phyloP scores from a whole-genome alignment of 371 early-diverging fungal genomes.

The Cokeromyces recurvatus region DNA sequence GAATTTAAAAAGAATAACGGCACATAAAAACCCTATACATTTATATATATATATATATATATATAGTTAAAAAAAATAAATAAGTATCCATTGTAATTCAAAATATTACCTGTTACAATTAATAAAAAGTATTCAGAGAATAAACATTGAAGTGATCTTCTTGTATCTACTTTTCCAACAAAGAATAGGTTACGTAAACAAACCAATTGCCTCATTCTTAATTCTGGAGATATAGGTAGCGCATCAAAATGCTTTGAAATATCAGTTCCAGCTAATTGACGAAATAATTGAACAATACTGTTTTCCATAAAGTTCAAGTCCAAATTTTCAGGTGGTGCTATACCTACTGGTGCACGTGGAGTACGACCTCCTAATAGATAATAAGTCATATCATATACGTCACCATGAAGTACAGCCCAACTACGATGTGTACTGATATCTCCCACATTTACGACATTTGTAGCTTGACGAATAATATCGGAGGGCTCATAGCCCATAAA shows the following conservation, averaged over 20 bases:
- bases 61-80: not conserved
- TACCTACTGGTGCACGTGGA: conserved; percentile 38
- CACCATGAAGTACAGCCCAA: conserved; percentile 43
- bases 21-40: conserved; percentile 57
- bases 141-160: conserved; percentile 71
- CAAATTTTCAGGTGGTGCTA: conserved; percentile 46
- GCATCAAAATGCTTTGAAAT: conserved; percentile 63
- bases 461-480: conserved; percentile 24
- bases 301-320: conserved; percentile 51
- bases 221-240: conserved; percentile 28
- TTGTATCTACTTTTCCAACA: conserved; percentile 81
- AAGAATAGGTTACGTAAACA: conserved; percentile 83
- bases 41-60: not conserved
- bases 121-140: conserved; percentile 84
- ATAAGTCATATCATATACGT: conserved; percentile 41
- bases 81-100: not conserved
- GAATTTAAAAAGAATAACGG: conserved; percentile 88
- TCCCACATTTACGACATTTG: conserved; percentile 31
- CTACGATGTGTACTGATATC: conserved; percentile 36
- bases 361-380: conserved; percentile 41
- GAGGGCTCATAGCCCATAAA: conserved; percentile 31
- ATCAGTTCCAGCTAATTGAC: conserved; percentile 59
- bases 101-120: conserved; percentile 49
- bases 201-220: conserved; percentile 32
- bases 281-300: conserved; percentile 60